Base-by-base conservation (phyloP, 345 rosid species). In the Populus ilicifolia region DNA sequence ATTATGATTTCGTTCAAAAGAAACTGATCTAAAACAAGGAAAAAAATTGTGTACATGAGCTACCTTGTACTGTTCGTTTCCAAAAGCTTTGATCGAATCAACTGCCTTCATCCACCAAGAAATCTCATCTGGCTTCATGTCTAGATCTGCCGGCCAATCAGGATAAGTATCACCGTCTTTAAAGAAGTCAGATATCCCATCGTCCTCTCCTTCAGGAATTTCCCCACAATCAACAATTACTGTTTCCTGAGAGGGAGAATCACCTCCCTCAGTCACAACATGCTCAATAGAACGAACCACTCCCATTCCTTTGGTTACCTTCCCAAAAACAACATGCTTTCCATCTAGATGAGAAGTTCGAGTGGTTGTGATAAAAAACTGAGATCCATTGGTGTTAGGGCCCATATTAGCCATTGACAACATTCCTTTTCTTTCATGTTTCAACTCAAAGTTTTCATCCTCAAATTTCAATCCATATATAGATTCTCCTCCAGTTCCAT, bases 61-160 rank as follows among this genome's bases (percentile, higher is more conserved):
- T 39, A 94, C 98, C 97, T 91, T 91, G 77, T 80, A 92, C 52
- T 86, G 80, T 29, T 88, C 93, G 39, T 94, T 94, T 25, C 97
- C 98, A 41, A 74, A 81, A 63, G 86, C 86, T 82, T 94, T 94
- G 35, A 91, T 82, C 62, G 84, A 85, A 67, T 91, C 91, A 30
- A 87, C 96, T 75, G 94, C 89, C 61, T 81, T 86, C 89, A 91
- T 88, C 98, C 98, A 94, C 98, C 97, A 94, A 39, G 88, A 69
- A 30, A 94, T 83, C 78, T 91, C 93, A 39, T 78, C 75, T 29
- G 91, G 88, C 27, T 67, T 72, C 6, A 8, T 27, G 56, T 72
- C 67, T 54, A 78, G 75, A 6, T 79, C 81, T 67, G 54, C 48
- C 0, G 81, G 81, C 81, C 81, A 79, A 43, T 79, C 77, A 38